Evolutionary conservation across 345 rosid genomes (phyloP), one percentile per base, ranked within the genome.

Genomic region (Erodium maritimum): DNA sequence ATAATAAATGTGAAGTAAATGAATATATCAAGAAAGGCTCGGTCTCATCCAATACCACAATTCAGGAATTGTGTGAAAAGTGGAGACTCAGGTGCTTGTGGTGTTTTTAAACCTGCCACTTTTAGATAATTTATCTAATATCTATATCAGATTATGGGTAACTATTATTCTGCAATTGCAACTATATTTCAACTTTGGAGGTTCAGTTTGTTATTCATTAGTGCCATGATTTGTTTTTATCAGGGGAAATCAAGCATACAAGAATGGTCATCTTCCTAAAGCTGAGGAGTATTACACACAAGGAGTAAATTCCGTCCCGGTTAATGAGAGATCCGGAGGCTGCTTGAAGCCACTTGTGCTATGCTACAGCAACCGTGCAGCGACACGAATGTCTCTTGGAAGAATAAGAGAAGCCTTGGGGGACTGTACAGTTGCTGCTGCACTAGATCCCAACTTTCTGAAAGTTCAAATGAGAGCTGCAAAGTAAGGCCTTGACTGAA

Each of bases 361-460:
- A 62, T 86, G 96, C 79, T 89, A 89, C 76, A 86, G 96, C 75
- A 93, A 93, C 68, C 93, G 99, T 46, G 99, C 99, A 63, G 99
- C 99, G 64, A 65, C 94, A 52, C 76, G 87, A 46, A 83, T 88
- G 67, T 85, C 99, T 71, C 94, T 89, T 71, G 96, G 91, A 65
- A 88, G 86, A 78, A 64, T 85, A 62, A 85, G 94, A 80, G 99
- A 80, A 75, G 99, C 96, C 65, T 68, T 93, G 63, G 69, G 73
- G 17, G 96, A 93, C 75, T 88, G 99, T 74, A 58, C 62, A 19
- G 73, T 23, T 64, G 95, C 95, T 82, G 80, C 79, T 55, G 62
- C 74, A 23, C 74, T 89, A 59, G 96, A 93, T 77, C 87, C 91
- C 22, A 68, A 64, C 72, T 93, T 88, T 76, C 74, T 79, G 24